Evolutionary conservation across 306 rosid species (phyloP), one percentile per base, ranked within the genome.

Genomic region (Spatholobus suberectus): DNA sequence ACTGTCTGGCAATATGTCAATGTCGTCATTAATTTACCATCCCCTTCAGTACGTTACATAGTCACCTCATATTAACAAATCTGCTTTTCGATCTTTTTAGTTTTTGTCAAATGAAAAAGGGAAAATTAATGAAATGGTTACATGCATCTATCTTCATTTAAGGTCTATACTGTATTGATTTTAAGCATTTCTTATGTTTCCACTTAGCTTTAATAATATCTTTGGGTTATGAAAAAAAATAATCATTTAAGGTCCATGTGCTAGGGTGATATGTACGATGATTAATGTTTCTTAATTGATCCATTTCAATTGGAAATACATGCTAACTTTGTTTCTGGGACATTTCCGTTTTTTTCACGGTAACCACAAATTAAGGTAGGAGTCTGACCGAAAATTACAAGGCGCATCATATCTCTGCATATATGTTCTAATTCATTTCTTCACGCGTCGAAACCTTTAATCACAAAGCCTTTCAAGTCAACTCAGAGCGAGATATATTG

Each of bases 391-490:
- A 65, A 34, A 46, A 44, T 29, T 27, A 44, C 32, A 13, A n/a
- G 23, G 12, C 0, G 6, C 44, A 13, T n/a, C n/a, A n/a, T n/a
- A n/a, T 6, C 13, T 4, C 11, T 26, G 20, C 68, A 5, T 13
- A 5, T 13, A 14, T 27, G 38, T 12, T 61, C 17, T 27, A n/a
- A 0, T 32, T 51, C 61, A 58, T 55, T 37, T 57, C 54, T 57
- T 57, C 79, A 57, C 55, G 55, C 79, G 26, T 58, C 20, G 8
- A 15, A 37, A 27, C 23, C 35, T 23, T 67, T 46, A 14, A 46
- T 73, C 12, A 75, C 55, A 75, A 1, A 23, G 5, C 44, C 44
- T 43, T 43, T 62, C 72, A 77, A 24, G 15, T 76, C 46, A 76
- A 75, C 5, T 14, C 46, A 26, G 9, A 15, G 21, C 5, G 13